These are phyloP conservation scores for Trichoderma citrinoviride DNA, from an alignment of 2,329 filamentous ascomycete species.

Conservation along the genomic window DNA sequence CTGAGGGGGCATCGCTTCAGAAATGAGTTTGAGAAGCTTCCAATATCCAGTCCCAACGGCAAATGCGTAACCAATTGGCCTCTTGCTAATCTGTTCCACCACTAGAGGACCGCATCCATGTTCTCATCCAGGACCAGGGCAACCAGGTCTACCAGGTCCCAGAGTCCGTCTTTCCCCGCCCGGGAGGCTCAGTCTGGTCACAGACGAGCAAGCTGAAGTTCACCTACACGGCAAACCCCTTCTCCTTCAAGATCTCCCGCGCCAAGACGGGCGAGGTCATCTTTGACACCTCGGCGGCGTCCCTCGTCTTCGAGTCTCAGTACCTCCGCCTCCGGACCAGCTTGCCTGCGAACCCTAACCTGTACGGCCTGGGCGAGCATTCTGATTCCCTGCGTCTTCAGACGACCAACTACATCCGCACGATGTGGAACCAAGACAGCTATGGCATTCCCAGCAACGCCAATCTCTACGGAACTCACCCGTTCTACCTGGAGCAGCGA, in stretches of 20 bases:
- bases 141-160: constrained; percentile 73
- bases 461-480: constrained; percentile 75
- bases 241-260: constrained; percentile 62
- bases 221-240: constrained; percentile 49
- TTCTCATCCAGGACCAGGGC: constrained; percentile 69
- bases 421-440: constrained; percentile 68
- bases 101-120: constrained; percentile 65
- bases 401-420: constrained; percentile 60
- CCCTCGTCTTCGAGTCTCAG: constrained; percentile 73
- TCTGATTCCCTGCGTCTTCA: constrained; percentile 67
- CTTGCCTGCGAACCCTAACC: constrained; percentile 64
- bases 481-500: constrained; percentile 67
- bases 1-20: neutral
- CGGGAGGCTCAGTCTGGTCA: constrained; percentile 28
- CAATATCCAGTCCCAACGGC: no score
- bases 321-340: constrained; percentile 71
- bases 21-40: neutral
- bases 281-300: constrained; percentile 67
- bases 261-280: constrained; percentile 47
- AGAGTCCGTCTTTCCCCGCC: constrained; percentile 62
- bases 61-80: neutral
- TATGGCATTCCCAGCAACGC: constrained; percentile 58
- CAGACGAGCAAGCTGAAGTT: constrained; percentile 47
- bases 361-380: constrained; percentile 80
- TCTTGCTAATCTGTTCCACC: neutral